phyloP scores from a whole-genome alignment of 805 yeast genomes.

The Kurtzmaniella fragi region DNA sequence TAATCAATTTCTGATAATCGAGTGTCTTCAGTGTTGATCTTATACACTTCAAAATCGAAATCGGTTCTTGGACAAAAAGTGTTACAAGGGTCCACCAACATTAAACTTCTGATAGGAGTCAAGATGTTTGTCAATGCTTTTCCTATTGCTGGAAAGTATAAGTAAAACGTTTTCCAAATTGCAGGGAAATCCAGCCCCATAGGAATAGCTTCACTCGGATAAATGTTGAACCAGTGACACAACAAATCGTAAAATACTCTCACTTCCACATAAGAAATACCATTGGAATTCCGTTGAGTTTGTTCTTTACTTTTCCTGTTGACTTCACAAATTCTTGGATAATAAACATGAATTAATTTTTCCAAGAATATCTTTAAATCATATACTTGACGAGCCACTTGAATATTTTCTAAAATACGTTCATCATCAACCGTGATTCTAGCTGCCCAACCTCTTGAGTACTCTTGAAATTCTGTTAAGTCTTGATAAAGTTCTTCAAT shows the following conservation, averaged over 20 bases:
- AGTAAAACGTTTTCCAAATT: constrained; percentile 26
- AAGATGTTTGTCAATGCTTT: constrained; percentile 26
- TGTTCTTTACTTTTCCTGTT: constrained; percentile 15
- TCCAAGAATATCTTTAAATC: constrained; percentile 28
- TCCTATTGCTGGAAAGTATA: constrained; percentile 32
- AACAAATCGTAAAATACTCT: constrained; percentile 27
- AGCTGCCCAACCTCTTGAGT: constrained; percentile 10
- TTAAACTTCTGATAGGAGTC: constrained; percentile 29
- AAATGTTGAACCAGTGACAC: constrained; percentile 30
- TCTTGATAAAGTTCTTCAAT: constrained; percentile 20
- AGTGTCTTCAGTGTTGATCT: constrained; percentile 6
- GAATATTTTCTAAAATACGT: neutral
- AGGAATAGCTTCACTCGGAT: constrained; percentile 28
- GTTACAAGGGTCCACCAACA: constrained; percentile 30
- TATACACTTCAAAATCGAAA: constrained; percentile 16
- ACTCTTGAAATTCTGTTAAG: constrained; percentile 21
- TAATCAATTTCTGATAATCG: constrained; percentile 7
- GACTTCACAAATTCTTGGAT: constrained; percentile 22
- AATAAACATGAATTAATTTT: constrained; percentile 17
- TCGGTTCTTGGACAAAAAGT: constrained; percentile 28
- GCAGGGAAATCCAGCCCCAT: constrained; percentile 23
- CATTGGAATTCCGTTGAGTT: constrained; percentile 9
- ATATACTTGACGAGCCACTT: constrained; percentile 8
- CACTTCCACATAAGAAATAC: constrained; percentile 22
- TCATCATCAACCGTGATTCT: neutral